These are phyloP conservation scores for Lepiota brunneoincarnata DNA, from an alignment of 768 basidiomycete species.

Conservation along the genomic window DNA sequence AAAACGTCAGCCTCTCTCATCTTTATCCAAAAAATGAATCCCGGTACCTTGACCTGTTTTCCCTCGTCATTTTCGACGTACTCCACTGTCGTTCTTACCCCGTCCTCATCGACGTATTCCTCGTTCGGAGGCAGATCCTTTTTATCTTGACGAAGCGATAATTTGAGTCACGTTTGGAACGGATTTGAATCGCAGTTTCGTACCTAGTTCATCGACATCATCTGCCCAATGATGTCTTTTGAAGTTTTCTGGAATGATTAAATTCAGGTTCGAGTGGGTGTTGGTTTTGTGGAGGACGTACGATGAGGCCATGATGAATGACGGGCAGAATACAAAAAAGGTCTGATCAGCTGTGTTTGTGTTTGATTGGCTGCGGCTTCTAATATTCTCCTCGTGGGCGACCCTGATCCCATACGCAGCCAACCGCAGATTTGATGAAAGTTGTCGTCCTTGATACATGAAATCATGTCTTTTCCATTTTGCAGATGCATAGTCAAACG, in stretches of 20 bases:
- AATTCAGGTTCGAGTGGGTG: neutral
- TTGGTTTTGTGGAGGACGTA: slow-evolving; percentile 17
- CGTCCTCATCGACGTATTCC: slow-evolving; percentile 82
- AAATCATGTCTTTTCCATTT: slow-evolving; percentile 66
- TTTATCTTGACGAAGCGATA: slow-evolving; percentile 4
- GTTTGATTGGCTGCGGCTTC: slow-evolving; percentile 4
- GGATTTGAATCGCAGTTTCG: slow-evolving; percentile 15
- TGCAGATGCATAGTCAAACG: slow-evolving; percentile 69
- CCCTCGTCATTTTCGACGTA: slow-evolving; percentile 88
- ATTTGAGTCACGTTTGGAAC: neutral
- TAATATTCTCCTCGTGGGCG: neutral
- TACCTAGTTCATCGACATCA: slow-evolving; percentile 77
- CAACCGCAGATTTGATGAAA: slow-evolving; percentile 89
- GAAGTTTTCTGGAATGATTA: slow-evolving; percentile 27
- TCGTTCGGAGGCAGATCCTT: slow-evolving; percentile 54
- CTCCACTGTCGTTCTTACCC: slow-evolving; percentile 81
- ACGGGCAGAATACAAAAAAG: neutral
- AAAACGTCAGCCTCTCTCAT: too few species aligned
- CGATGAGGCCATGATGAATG: slow-evolving; percentile 30
- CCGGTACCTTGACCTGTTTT: slow-evolving; percentile 91
- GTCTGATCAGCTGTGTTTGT: slow-evolving; percentile 2
- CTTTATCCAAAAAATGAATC: too few species aligned
- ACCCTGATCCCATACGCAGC: slow-evolving; percentile 82
- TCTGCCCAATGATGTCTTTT: slow-evolving; percentile 87
- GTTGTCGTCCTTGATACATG: slow-evolving; percentile 98